phyloP scores from a whole-genome alignment of 73 alveolate genomes.

The Paramecium octaurelia region DNA sequence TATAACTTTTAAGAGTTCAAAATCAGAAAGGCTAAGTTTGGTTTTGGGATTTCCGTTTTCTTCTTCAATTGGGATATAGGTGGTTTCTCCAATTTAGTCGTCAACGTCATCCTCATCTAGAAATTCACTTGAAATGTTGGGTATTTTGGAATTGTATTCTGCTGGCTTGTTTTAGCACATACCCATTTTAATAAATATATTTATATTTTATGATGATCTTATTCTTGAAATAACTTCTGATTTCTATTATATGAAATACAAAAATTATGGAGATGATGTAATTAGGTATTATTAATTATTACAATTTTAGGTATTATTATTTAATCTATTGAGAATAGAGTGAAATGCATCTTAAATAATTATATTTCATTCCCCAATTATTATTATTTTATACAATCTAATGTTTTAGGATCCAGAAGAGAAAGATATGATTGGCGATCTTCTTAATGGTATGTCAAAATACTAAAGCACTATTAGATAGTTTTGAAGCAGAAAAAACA shows the following conservation, averaged over 20 bases:
- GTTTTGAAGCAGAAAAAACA: background rate
- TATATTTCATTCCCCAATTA: background rate
- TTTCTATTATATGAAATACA: background rate
- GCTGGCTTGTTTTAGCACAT: background rate
- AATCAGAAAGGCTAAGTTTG: slow-evolving; percentile 44
- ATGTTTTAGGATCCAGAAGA: background rate
- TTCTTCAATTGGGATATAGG: background rate
- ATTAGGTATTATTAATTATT: background rate
- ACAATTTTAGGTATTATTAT: background rate
- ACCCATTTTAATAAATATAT: background rate
- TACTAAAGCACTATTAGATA: background rate
- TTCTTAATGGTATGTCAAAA: background rate
- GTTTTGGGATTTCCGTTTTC: background rate
- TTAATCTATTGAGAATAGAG: background rate
- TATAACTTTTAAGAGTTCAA: slow-evolving; percentile 76
- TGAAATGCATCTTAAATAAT: background rate
- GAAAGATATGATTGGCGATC: background rate
- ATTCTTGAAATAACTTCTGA: background rate
- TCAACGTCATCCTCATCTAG: background rate
- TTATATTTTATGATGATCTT: background rate
- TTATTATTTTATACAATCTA: background rate
- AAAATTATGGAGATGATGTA: background rate
- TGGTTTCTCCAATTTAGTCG: slow-evolving; percentile 6
- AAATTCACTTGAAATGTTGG: background rate
- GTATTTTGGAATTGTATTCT: background rate